phyloP scores from a whole-genome alignment of 495 filamentous ascomycete species.

The Lepraria neglecta region DNA sequence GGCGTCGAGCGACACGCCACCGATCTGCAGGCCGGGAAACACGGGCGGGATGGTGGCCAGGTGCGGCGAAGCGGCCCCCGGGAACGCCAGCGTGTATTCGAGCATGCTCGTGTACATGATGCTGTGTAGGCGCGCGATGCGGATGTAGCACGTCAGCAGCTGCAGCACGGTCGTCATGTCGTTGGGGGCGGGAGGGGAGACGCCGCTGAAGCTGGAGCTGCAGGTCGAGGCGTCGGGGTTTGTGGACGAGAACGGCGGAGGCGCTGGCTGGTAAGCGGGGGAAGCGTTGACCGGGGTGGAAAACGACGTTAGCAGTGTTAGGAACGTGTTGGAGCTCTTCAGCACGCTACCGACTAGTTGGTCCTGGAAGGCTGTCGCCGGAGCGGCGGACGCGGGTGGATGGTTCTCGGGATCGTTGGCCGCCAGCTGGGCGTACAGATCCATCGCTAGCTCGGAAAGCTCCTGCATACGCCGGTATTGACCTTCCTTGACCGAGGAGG shows the following conservation, averaged over 20 bases:
- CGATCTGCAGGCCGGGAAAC: conserved; percentile 17
- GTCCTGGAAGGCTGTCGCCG: conserved; percentile 9
- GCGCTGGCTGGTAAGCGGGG: background rate
- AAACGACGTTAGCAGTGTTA: conserved; percentile 15
- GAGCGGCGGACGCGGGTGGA: background rate
- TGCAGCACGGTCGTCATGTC: conserved; percentile 19
- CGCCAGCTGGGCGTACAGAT: conserved; percentile 6
- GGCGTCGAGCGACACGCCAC: conserved; percentile 15
- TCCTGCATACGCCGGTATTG: conserved; percentile 13
- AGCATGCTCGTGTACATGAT: conserved; percentile 17
- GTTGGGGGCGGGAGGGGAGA: conserved; percentile 3
- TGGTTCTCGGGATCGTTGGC: background rate
- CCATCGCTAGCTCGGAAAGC: conserved; percentile 13
- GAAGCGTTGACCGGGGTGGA: background rate
- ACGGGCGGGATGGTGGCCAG: conserved; percentile 8
- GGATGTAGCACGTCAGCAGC: conserved; percentile 21
- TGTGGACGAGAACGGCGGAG: background rate
- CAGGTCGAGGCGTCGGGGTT: background rate
- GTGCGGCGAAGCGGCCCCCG: background rate
- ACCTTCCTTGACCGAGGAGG: background rate
- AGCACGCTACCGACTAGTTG: conserved; percentile 16
- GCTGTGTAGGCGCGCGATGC: conserved; percentile 18
- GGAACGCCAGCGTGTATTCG: conserved; percentile 10
- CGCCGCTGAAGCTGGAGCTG: conserved; percentile 9
- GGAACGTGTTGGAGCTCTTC: conserved; percentile 16